Evolutionary conservation across 305 asterid genomes (phyloP).

Genomic region (Fraxinus greggii): DNA sequence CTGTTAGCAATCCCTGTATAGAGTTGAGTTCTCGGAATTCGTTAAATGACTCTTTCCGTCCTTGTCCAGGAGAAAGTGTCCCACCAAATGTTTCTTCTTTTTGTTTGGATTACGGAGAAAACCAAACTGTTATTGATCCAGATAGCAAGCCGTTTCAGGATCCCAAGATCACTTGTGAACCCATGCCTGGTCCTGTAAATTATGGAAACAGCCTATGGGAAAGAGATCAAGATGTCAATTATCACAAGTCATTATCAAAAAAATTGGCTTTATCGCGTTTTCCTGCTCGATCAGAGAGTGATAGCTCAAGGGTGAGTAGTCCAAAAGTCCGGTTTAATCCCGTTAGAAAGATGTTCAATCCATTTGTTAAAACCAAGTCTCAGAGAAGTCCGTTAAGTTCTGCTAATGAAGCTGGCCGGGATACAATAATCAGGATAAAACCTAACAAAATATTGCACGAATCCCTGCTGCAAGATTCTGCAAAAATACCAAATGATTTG

Average conservation of each 20-base stretch:
- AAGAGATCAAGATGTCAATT: constrained; percentile 32
- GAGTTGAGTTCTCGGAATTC: constrained; percentile 16
- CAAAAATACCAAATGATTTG: constrained; percentile 27
- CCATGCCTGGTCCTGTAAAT: constrained; percentile 20
- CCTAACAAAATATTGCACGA: constrained; percentile 30
- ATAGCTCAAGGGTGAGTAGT: constrained; percentile 47
- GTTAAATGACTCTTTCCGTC: constrained; percentile 20
- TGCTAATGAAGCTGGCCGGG: constrained; percentile 35
- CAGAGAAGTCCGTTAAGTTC: constrained; percentile 46
- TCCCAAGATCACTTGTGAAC: constrained; percentile 28
- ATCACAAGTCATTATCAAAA: constrained; percentile 64
- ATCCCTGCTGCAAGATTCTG: constrained; percentile 41
- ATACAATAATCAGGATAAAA: constrained; percentile 15
- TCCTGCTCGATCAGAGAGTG: constrained; percentile 55
- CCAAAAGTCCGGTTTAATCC: constrained; percentile 53
- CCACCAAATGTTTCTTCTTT: constrained; percentile 27
- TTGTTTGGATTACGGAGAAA: constrained; percentile 23
- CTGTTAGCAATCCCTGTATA: not conserved
- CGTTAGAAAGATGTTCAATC: constrained; percentile 58
- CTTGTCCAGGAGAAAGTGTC: constrained; percentile 29
- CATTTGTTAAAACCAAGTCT: constrained; percentile 65
- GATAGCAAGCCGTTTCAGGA: constrained; percentile 24
- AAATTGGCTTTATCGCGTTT: constrained; percentile 64
- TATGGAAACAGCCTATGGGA: constrained; percentile 25
- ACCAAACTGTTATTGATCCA: constrained; percentile 11